Conservation (phyloP, 345 rosid genomes). For the Geranium brycei region DNA sequence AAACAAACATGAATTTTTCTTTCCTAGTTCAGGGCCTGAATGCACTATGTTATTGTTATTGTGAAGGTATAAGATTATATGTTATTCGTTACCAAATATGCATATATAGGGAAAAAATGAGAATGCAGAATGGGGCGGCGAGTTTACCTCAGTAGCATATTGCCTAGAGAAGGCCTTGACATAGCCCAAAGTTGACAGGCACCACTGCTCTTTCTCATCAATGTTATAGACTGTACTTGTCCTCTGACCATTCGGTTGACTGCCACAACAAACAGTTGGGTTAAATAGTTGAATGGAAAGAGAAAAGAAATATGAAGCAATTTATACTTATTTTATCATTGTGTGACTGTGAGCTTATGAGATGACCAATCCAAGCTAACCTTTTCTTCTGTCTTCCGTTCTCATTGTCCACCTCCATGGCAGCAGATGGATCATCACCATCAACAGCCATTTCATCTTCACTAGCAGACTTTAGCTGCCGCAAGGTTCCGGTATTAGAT, state of each 20-base stretch:
- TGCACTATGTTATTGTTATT: no score
- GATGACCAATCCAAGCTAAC: no score
- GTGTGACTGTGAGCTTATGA: no score
- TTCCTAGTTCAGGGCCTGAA: no score
- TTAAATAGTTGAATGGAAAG: neutral
- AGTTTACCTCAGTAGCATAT: constrained; percentile 73
- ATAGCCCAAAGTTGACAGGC: constrained; percentile 77
- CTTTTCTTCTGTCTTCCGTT: constrained; percentile 46
- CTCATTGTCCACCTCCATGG: constrained; percentile 75
- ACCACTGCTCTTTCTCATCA: constrained; percentile 89
- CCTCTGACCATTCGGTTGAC: constrained; percentile 39
- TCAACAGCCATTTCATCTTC: constrained; percentile 48
- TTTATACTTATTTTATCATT: neutral
- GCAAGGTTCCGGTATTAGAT: constrained; percentile 43
- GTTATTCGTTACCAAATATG: no score
- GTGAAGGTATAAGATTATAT: no score
- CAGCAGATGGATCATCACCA: constrained; percentile 36
- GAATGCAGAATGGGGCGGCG: no score
- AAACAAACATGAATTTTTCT: no score
- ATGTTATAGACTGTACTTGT: constrained; percentile 24
- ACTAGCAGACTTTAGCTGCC: constrained; percentile 41
- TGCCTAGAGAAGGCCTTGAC: constrained; percentile 83
- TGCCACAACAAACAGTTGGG: constrained; percentile 13
- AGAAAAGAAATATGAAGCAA: neutral
- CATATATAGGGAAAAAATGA: neutral